These are phyloP conservation scores for Pseudonitzschia multistriata DNA, from an alignment of 108 stramenopile species.

Conservation along the genomic window DNA sequence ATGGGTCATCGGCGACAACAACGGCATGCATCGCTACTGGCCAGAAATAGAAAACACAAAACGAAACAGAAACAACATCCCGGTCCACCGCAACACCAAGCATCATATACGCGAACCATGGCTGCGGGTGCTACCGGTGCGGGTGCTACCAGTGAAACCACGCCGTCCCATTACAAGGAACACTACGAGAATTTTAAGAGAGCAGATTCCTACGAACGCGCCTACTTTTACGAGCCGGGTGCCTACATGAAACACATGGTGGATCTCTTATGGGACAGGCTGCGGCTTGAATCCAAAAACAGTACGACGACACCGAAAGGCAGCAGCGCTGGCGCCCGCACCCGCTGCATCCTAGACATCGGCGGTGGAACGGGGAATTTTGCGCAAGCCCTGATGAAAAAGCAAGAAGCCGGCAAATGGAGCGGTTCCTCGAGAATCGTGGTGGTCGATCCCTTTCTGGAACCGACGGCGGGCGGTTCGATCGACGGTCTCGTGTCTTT, in stretches of 20 bases:
- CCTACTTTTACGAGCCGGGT: slow-evolving; percentile 60
- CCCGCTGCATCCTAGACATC: slow-evolving; percentile 31
- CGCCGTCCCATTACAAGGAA: slow-evolving; percentile 49
- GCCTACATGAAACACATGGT: slow-evolving; percentile 52
- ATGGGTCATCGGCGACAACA: no score
- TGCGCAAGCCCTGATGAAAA: slow-evolving; percentile 28
- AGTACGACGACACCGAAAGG: not conserved
- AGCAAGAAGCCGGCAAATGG: not conserved
- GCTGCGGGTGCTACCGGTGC: no score
- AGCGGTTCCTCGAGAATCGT: slow-evolving; percentile 16
- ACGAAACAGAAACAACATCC: no score
- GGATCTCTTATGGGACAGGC: slow-evolving; percentile 21
- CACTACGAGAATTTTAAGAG: no score
- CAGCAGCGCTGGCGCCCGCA: not conserved
- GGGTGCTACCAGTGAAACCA: not conserved
- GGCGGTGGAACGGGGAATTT: slow-evolving; percentile 82
- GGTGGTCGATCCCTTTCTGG: slow-evolving; percentile 71
- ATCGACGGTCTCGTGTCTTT: slow-evolving; percentile 23
- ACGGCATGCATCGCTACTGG: no score
- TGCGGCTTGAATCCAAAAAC: slow-evolving; percentile 16
- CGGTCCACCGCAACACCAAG: no score
- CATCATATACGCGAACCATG: no score
- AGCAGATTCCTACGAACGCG: slow-evolving; percentile 48
- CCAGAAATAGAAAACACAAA: no score
- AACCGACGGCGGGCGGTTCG: not conserved